Evolutionary conservation across 1,284 basidiomycete genomes (phyloP).

Genomic region (Mycosarcoma mackinlayi): DNA sequence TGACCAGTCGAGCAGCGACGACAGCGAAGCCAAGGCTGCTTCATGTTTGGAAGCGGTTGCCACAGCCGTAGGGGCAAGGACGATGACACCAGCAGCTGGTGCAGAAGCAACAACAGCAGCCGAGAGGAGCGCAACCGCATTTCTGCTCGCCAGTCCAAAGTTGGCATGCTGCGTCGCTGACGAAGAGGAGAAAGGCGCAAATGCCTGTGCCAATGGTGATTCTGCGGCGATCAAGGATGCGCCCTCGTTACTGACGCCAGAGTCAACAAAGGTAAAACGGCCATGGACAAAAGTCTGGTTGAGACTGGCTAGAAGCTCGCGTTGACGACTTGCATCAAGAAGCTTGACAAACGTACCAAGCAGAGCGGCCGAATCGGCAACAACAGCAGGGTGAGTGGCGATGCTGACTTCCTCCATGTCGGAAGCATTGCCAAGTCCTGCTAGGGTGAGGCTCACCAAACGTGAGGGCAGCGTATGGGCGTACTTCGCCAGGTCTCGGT

Average conservation of each 20-base stretch:
- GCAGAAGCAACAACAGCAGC: slow-evolving; percentile 36
- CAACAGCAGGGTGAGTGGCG: slow-evolving; percentile 39
- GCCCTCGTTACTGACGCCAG: background rate
- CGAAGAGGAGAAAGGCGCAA: background rate
- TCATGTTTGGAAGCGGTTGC: slow-evolving; percentile 14
- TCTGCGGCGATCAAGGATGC: slow-evolving; percentile 7
- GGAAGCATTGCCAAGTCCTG: slow-evolving; percentile 10
- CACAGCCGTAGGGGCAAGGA: background rate
- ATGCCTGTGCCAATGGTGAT: slow-evolving; percentile 7
- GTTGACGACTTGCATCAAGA: slow-evolving; percentile 40
- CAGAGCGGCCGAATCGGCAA: slow-evolving; percentile 51
- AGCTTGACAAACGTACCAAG: slow-evolving; percentile 49
- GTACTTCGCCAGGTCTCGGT: slow-evolving; percentile 52
- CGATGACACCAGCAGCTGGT: slow-evolving; percentile 18
- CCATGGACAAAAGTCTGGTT: slow-evolving; percentile 36
- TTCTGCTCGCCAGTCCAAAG: slow-evolving; percentile 12
- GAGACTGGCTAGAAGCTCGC: slow-evolving; percentile 40
- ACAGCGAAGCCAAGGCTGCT: slow-evolving; percentile 20
- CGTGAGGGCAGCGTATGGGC: slow-evolving; percentile 48
- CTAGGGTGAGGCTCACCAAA: slow-evolving; percentile 43
- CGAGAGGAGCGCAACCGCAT: slow-evolving; percentile 28
- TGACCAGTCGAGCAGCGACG: slow-evolving; percentile 31
- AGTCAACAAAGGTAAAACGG: slow-evolving; percentile 7
- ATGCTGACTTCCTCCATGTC: slow-evolving; percentile 19
- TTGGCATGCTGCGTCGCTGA: no score